Evolutionary conservation across 352 stramenopile genomes (phyloP).

Genomic region (Phytopythium aichiense): DNA sequence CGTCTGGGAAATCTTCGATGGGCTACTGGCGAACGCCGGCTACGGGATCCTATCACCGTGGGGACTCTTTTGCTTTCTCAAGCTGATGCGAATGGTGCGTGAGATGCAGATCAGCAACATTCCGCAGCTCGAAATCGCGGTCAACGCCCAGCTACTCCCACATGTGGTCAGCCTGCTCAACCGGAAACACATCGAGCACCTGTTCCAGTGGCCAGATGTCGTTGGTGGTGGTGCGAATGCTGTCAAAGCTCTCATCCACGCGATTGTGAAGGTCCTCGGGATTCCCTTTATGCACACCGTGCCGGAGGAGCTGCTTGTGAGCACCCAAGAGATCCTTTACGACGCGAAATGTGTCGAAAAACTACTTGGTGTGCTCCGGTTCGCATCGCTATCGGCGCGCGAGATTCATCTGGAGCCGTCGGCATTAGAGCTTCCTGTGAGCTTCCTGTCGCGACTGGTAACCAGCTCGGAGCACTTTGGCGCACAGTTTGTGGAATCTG

Average conservation of each 20-base stretch:
- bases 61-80: constrained; percentile 83
- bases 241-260: constrained; percentile 77
- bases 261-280: constrained; percentile 81
- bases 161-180: constrained; percentile 58
- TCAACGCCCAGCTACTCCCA: constrained; percentile 57
- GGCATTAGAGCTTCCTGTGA: constrained; percentile 66
- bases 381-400: constrained; percentile 44
- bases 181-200: constrained; percentile 46
- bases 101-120: constrained; percentile 52
- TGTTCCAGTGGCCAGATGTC: constrained; percentile 75
- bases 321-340: constrained; percentile 72
- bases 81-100: constrained; percentile 66
- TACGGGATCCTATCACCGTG: constrained; percentile 72
- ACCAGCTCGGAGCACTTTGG: constrained; percentile 85
- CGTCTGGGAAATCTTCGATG: constrained; percentile 49
- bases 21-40: constrained; percentile 45
- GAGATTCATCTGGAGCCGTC: constrained; percentile 52
- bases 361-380: constrained; percentile 57
- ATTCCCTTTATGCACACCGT: constrained; percentile 72
- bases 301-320: constrained; percentile 59
- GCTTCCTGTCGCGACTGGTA: constrained; percentile 79
- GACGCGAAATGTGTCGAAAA: constrained; percentile 62
- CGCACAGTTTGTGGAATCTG: constrained; percentile 63
- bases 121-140: constrained; percentile 30
- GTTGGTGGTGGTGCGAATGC: constrained; percentile 75